Evolutionary conservation across 352 stramenopile genomes (phyloP), one percentile per base, ranked within the genome.

Genomic region (Phytophthora quininea): DNA sequence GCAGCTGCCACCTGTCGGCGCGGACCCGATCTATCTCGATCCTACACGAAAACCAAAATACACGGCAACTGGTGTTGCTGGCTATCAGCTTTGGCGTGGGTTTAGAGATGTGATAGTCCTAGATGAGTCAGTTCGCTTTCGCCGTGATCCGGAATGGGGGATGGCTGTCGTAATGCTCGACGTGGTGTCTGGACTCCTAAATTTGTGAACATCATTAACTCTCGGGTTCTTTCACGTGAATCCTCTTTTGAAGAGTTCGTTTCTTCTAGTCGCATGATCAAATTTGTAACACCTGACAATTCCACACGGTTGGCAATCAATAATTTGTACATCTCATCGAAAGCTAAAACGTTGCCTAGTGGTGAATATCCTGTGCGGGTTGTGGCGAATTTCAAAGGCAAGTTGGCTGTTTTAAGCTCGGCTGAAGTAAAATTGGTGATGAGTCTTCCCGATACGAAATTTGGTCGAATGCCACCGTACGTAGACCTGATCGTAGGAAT

Each of bases 81-180:
- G 47, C 3, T 64, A 33, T n/a, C 10, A 64, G 37, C 12, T 56
- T 7, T 64, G 57, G 47, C 32, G 37, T 32, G 40, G 1, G 7
- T 29, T 64, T 19, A 38, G 2, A 5, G 49, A 11, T 29, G 46
- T 51, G 1, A 29, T 64, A 1, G 4, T 64, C 7, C 29, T 51
- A 7, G 47, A 56, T 12, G 56, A 63, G 12, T 56, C 46, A 15
- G 56, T 63, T 9, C 56, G 56, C 5, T 51, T 63, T 38, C 33
- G 31, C 6, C 35, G 35, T 10, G n/a, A 63, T 31, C 57, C 57
- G 9, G 56, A 57, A 30, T 57, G 47, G 48, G 57, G 57, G 19
- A 24, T 11, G 57, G 47, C 1, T 64, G 48, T 12, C 19, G 42
- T 1, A 11, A 52, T n/a, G 33, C 57, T 45, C 24, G 37, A 8